Evolutionary conservation across 495 filamentous ascomycete species (phyloP).

Genomic region (Daldinia grandis): DNA sequence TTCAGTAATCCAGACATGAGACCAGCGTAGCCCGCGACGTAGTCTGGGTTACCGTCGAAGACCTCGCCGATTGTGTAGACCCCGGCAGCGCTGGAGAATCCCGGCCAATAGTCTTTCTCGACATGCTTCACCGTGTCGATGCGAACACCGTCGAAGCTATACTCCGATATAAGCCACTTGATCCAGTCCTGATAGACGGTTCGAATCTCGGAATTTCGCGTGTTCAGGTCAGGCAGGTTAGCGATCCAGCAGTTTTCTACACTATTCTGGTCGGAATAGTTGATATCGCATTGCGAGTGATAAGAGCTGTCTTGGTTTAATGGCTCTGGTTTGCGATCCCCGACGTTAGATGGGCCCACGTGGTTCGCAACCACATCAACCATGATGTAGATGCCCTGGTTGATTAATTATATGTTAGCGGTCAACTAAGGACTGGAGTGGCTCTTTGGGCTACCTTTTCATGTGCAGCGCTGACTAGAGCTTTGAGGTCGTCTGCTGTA

Average conservation of each 20-base stretch:
- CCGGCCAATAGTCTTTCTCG: constrained; percentile 72
- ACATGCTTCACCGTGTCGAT: constrained; percentile 80
- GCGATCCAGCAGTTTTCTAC: constrained; percentile 71
- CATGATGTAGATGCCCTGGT: constrained; percentile 67
- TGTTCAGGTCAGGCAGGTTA: constrained; percentile 75
- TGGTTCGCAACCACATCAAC: constrained; percentile 84
- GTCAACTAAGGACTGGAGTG: constrained; percentile 50
- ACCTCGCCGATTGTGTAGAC: constrained; percentile 79
- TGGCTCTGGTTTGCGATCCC: constrained; percentile 18
- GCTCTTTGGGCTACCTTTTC: constrained; percentile 22
- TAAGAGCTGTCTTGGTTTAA: constrained; percentile 60
- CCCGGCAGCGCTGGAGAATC: constrained; percentile 69
- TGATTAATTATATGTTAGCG: neutral
- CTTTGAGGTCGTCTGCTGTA: constrained; percentile 68
- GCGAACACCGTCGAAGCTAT: constrained; percentile 80
- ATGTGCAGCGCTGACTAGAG: constrained; percentile 59
- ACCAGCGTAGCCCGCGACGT: constrained; percentile 72
- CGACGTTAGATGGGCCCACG: constrained; percentile 58
- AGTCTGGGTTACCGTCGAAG: constrained; percentile 65
- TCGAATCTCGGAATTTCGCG: constrained; percentile 64
- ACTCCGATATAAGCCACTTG: constrained; percentile 67
- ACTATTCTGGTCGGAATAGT: constrained; percentile 67
- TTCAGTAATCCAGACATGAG: constrained; percentile 72
- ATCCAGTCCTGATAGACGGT: constrained; percentile 73
- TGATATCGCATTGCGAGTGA: constrained; percentile 71